phyloP scores from a whole-genome alignment of 129 eudicot species.

The Lactuca saligna region DNA sequence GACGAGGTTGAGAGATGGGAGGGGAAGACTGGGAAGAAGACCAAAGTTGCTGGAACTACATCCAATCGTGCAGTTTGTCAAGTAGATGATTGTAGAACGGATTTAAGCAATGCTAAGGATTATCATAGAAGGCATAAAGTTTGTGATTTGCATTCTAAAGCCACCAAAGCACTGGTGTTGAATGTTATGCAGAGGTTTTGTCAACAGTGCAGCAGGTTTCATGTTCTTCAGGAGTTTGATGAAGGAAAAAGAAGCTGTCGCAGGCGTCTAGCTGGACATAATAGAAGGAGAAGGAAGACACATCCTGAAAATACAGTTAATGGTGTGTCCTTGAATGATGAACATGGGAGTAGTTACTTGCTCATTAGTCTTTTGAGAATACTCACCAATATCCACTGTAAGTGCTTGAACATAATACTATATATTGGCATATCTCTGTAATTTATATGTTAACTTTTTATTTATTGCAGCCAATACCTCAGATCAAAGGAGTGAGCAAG shows the following conservation, averaged over 20 bases:
- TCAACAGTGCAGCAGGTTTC: conserved; percentile 99
- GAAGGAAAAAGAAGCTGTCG: conserved; percentile 95
- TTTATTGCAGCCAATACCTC: conserved; percentile 60
- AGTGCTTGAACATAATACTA: conserved; percentile 22
- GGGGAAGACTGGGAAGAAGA: conserved; percentile 63
- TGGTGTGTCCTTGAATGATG: conserved; percentile 54
- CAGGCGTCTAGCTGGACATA: conserved; percentile 94
- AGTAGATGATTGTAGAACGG: conserved; percentile 80
- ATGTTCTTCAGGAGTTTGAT: conserved; percentile 89
- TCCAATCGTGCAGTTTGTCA: conserved; percentile 68
- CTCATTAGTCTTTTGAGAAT: conserved; percentile 67
- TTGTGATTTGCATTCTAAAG: conserved; percentile 85
- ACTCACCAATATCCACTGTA: conserved; percentile 78
- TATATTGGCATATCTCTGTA: too few species aligned
- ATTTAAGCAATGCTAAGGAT: conserved; percentile 80
- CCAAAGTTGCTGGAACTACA: conserved; percentile 51
- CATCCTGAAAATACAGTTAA: conserved; percentile 67
- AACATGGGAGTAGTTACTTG: conserved; percentile 57
- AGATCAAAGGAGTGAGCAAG: conserved; percentile 69
- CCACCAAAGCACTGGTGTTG: conserved; percentile 68
- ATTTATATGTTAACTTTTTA: too few species aligned
- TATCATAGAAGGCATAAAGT: conserved; percentile 95
- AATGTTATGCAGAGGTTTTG: conserved; percentile 87
- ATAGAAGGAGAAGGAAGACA: conserved; percentile 79
- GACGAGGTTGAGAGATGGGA: conserved; percentile 46